Evolutionary conservation across 805 yeast species (phyloP), one percentile per base, ranked within the genome.

Genomic region (Ogataea pignaliae): DNA sequence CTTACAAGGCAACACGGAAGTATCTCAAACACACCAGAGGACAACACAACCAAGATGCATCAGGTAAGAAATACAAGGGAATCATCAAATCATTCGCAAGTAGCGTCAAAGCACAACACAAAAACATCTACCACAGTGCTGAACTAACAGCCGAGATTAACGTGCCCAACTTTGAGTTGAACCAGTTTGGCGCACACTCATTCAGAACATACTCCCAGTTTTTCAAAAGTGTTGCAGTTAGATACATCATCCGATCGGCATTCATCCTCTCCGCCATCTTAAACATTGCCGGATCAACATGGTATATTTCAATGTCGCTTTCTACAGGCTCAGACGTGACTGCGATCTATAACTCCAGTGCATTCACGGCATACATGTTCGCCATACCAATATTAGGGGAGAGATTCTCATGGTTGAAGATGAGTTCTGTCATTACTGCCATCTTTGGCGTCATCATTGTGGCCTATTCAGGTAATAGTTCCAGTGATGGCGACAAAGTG

Each of bases 271-370:
- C 85, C 3, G 29, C 76, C 9, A 75, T 88, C 7, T 68, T 88
- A 47, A 85, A 85, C 15, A 47, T 79, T 2, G 96, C 95, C 0
- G 96, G 95, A 1, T 69, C 77, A 15, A 78, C 95, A 2, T 88
- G 96, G 96, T 88, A 87, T 59, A 75, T 85, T 14, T 85, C 96
- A 10, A 86, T 88, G 80, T 72, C 81, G 29, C 65, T 85, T 57
- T 81, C 95, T 0, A 84, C 89, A 28, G 88, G 95, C 0, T 73
- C 88, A 3, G 96, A 88, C 56, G 84, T 88, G 32, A 88, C 96
- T 2, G 96, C 96, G 3, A 88, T 88, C 47, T 88, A 88, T 66
- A 88, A 88, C 66, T 87, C 93, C 60, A 83, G 91, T 13, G 95
- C 96, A 0, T 88, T 88, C 61, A 83, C 90, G 3, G 96, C 96